Evolutionary conservation across 306 rosid genomes (phyloP), one percentile per base, ranked within the genome.

Genomic region (Quillaja saponaria): DNA sequence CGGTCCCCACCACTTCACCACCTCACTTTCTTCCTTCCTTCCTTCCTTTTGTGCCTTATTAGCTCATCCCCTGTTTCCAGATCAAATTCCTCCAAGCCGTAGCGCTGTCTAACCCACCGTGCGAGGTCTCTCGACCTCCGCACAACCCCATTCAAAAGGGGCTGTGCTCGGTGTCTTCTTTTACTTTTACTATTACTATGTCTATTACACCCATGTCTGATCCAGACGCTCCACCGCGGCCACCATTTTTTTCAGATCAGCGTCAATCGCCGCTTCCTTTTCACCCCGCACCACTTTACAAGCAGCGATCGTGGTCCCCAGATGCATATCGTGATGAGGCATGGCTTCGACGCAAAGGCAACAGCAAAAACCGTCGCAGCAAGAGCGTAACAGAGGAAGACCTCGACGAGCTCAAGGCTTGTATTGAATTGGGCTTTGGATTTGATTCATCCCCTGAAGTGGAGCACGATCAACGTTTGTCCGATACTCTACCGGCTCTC

Each of bases 301-400:
- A 89, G 86, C 95, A 89, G 71, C 73, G 66, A 9, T 92, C 99
- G 0, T 92, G 96, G 99, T 92, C 99, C 11, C 99, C 99, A 1
- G 95, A 92, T 37, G 75, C 70, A 25, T 70, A 20, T 41, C 94
- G 99, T 21, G 94, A 92, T 13, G 94, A 89, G 76, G 90, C 87
- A 0, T 92, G 99, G 99, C 83, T 82, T 20, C 82, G 95, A n/a
- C 84, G 96, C 19, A 80, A 86, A 65, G 78, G 82, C 17, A 82
- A 81, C 81, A 67, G 78, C 75, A 86, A 79, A 55, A 81, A 80
- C 63, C 79, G 87, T 1, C 77, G 95, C 11, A 84, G 81, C 73
- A 81, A 69, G 80, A 89, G 97, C 79, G 89, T 89, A 13, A 86
- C 96, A 6, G 96, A 94, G 34, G 96, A 87, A 58, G 96, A 89